These are phyloP conservation scores for Batkoa obscura DNA, from an alignment of 371 early-diverging fungal species.

Conservation along the genomic window DNA sequence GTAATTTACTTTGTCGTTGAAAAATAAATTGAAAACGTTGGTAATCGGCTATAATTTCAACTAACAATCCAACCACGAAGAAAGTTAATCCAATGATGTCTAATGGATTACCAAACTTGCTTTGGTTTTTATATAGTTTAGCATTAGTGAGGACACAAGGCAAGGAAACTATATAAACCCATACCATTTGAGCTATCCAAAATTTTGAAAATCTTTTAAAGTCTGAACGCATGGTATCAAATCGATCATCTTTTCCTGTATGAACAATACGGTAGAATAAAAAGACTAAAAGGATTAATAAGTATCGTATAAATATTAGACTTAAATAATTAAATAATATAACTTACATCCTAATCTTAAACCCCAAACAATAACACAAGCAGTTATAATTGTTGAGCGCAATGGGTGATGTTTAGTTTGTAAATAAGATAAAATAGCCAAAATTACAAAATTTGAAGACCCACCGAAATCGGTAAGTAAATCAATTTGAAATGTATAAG, in stretches of 20 bases:
- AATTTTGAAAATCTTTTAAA: slow-evolving; percentile 6
- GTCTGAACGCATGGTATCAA: slow-evolving; percentile 6
- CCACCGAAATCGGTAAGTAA: slow-evolving; percentile 9
- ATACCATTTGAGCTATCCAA: slow-evolving; percentile 9
- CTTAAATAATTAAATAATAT: too few species aligned
- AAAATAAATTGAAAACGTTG: not conserved
- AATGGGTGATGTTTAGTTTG: not conserved
- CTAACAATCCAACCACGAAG: not conserved
- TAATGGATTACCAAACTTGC: slow-evolving; percentile 5
- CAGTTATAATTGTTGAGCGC: slow-evolving; percentile 3
- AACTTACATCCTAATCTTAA: slow-evolving; percentile 5
- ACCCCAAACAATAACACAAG: slow-evolving; percentile 5
- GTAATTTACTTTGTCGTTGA: not conserved
- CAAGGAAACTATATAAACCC: slow-evolving; percentile 8
- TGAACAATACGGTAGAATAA: slow-evolving; percentile 8
- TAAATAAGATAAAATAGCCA: slow-evolving; percentile 6
- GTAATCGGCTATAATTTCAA: not conserved
- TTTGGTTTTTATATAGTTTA: not conserved
- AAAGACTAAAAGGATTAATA: too few species aligned
- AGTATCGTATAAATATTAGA: too few species aligned
- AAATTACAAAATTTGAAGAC: slow-evolving; percentile 4
- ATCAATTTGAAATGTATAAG: slow-evolving; percentile 8
- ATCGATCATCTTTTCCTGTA: slow-evolving; percentile 7
- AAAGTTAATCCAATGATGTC: not conserved
- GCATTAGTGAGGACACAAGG: slow-evolving; percentile 8